Evolutionary conservation across 2,329 filamentous ascomycete genomes (phyloP).

Genomic region (Xylaria polymorpha): DNA sequence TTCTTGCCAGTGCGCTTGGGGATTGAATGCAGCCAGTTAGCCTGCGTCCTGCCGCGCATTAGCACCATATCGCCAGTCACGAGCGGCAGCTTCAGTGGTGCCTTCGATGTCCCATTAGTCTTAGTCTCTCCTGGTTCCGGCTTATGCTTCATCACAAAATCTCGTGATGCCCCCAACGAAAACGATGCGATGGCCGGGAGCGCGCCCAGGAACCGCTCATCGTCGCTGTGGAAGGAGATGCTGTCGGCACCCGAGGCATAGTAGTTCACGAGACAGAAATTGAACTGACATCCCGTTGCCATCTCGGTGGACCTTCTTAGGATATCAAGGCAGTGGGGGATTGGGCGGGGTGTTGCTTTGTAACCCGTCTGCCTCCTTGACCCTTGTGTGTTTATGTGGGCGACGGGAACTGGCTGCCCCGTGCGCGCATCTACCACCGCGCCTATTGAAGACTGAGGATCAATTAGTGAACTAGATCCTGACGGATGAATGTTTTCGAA

Average conservation of each 20-base stretch:
- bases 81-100: conserved; percentile 63
- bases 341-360: conserved; percentile 67
- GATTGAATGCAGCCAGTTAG: conserved; percentile 81
- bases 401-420: conserved; percentile 55
- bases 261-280: conserved; percentile 86
- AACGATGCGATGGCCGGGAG: conserved; percentile 80
- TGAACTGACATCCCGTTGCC: conserved; percentile 74
- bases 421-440: conserved; percentile 58
- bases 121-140: conserved; percentile 53
- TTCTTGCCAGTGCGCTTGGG: conserved; percentile 77
- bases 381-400: conserved; percentile 59
- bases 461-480: conserved; percentile 50
- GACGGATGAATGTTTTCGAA: conserved; percentile 55
- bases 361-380: conserved; percentile 20
- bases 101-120: conserved; percentile 47
- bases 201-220: conserved; percentile 78
- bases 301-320: conserved; percentile 73
- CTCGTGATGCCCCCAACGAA: conserved; percentile 75
- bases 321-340: conserved; percentile 75
- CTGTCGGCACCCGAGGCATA: conserved; percentile 81
- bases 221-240: conserved; percentile 83
- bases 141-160: conserved; percentile 86
- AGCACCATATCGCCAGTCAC: conserved; percentile 81
- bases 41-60: conserved; percentile 81
- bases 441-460: conserved; percentile 20